Base-by-base conservation (phyloP, 2,329 filamentous ascomycete species). In the Pseudocercospora fuligena region DNA sequence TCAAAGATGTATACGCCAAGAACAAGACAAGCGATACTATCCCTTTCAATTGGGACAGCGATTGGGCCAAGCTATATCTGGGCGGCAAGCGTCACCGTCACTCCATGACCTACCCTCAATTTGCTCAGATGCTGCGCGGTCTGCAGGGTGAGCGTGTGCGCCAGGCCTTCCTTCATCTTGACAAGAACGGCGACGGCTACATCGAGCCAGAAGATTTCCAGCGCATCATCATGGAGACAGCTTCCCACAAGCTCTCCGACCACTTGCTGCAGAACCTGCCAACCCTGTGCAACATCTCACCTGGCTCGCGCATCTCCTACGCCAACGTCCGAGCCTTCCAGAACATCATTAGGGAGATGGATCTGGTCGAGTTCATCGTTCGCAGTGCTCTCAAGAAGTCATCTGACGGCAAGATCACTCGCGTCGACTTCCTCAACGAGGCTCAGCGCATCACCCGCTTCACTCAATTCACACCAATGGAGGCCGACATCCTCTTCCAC, bases 311-410 rank as follows among this genome's bases (percentile, higher is more conserved):
- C 82, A 95, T 99, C 73, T 97, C 94, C 6, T 99, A 99, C 78
- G 93, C 95, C 78, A 97, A 97, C 78, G 95, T 99, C 33, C 89
- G 95, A 72, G 95, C 95, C 43, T 99, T 99, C 84, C 94, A 97
- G 83, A 99, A 99, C 79, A 90, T 99, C 81, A 94, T 99, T 74
- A 90, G 92, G 76, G 94, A 98, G 82, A 97, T 99, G 92, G 95
- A 99, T 76, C 87, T 98, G 75, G 92, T 98, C 59, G 95, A 99
- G 83, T 84, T 97, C 72, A 93, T 99, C 77, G 88, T 99, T 71
- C 89, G 93, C 72, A 93, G 93, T 76, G 95, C 95, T 43, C 92
- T 93, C 70, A 83, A 85, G 73, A 93, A 94, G 83, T 96, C 92
- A 79, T 73, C 82, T 11, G 95, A 99, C 79, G 93, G 93, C 77